These are phyloP conservation scores for Pulveroboletus sp. DNA, from an alignment of 768 basidiomycete species.

Conservation along the genomic window DNA sequence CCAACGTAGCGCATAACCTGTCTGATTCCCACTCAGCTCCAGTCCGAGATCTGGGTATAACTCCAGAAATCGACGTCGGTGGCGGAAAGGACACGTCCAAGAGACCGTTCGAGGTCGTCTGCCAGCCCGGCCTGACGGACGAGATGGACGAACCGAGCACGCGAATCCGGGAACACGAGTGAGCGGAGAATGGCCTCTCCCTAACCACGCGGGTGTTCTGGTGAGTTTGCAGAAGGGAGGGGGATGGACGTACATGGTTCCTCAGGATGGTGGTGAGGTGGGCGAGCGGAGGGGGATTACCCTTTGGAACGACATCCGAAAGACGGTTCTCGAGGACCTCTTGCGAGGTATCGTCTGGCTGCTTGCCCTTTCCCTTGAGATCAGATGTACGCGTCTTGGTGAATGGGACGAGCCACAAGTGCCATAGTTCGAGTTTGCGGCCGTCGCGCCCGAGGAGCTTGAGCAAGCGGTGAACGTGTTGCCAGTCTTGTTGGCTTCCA, in stretches of 20 bases:
- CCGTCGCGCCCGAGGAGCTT: constrained; percentile 60
- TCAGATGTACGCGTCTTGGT: constrained; percentile 9
- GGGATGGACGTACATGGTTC: constrained; percentile 51
- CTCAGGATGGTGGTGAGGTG: constrained; percentile 52
- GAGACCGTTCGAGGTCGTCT: constrained; percentile 20
- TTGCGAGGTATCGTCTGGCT: constrained; percentile 34
- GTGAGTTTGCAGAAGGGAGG: constrained; percentile 1
- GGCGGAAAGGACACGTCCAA: constrained; percentile 29
- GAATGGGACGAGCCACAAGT: constrained; percentile 57
- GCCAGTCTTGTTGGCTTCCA: constrained; percentile 60
- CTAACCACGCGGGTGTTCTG: constrained; percentile 35
- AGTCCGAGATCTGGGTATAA: constrained; percentile 37
- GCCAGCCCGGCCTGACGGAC: constrained; percentile 47
- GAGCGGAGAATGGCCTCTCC: constrained; percentile 51
- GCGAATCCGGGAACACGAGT: constrained; percentile 76
- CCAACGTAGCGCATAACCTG: too few species aligned
- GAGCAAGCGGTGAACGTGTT: constrained; percentile 51
- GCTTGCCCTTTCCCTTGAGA: constrained; percentile 39
- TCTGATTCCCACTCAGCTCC: neutral
- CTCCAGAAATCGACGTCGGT: constrained; percentile 68
- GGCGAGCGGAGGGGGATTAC: constrained; percentile 33
- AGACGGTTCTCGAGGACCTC: constrained; percentile 5
- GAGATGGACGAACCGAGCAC: constrained; percentile 61
- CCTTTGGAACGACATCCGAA: constrained; percentile 6
- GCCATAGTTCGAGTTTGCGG: constrained; percentile 74